Evolutionary conservation across 192 early-diverging fungal genomes (phyloP).

Genomic region (Borealophlyctis nickersoniae): DNA sequence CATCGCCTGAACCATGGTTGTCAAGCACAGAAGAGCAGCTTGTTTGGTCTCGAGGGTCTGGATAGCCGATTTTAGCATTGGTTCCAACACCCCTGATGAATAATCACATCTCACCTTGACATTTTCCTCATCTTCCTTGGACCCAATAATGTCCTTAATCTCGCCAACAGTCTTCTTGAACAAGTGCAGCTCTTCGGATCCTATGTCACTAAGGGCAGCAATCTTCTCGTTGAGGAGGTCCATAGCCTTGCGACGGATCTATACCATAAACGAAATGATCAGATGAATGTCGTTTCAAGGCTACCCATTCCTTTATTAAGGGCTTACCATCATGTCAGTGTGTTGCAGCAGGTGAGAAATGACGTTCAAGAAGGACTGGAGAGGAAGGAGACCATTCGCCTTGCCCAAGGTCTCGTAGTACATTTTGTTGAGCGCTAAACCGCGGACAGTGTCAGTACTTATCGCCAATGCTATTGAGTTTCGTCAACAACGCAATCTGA

Average conservation of each 20-base stretch:
- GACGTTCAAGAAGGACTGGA: constrained; percentile 72
- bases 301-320: constrained; percentile 15
- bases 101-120: constrained; percentile 3
- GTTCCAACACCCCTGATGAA: too few relatives aligned
- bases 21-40: constrained; percentile 73
- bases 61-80: too few relatives aligned
- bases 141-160: constrained; percentile 40
- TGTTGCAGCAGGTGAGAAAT: constrained; percentile 53
- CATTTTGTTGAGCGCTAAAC: constrained; percentile 32
- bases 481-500: not conserved
- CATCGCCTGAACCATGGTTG: constrained; percentile 66
- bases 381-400: constrained; percentile 72
- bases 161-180: constrained; percentile 52
- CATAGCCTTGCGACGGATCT: constrained; percentile 74
- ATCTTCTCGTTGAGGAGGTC: constrained; percentile 71
- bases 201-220: constrained; percentile 44
- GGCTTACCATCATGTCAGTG: constrained; percentile 28
- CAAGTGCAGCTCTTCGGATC: constrained; percentile 38
- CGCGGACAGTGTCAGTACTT: too few relatives aligned
- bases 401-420: constrained; percentile 73
- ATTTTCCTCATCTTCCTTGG: constrained; percentile 29
- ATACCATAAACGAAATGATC: constrained; percentile 7
- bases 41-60: constrained; percentile 59
- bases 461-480: constrained; percentile 2
- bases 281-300: not conserved